Percentiles rank a stretch among this genome's conserved stretches.
phyloP scores from a whole-genome alignment of 106 monocot species.

The Chionographis japonica region DNA sequence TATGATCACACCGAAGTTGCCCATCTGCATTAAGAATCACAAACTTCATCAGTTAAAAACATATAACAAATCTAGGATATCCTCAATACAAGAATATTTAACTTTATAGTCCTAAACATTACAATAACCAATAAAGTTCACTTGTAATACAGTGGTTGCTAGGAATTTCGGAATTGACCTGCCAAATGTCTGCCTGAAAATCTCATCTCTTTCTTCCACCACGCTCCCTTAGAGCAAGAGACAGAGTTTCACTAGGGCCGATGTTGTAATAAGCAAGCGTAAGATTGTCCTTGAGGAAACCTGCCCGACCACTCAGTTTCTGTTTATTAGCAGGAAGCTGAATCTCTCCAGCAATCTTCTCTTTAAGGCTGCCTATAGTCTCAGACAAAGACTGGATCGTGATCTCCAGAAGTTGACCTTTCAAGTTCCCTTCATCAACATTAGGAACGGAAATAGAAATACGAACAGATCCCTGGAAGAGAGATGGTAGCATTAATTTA shows the following conservation, averaged over 20 bases:
- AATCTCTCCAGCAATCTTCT: conserved; percentile 94
- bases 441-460: conserved; percentile 89
- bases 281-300: conserved; percentile 94
- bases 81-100: conserved; percentile 5
- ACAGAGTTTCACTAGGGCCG: conserved; percentile 62
- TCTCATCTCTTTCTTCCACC: conserved; percentile 94
- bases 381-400: conserved; percentile 77
- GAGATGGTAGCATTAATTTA: conserved; percentile 1
- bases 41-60: neutral
- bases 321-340: conserved; percentile 98
- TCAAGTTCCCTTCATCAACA: conserved; percentile 92
- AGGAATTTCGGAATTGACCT: conserved; percentile 19
- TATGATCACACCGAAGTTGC: neutral
- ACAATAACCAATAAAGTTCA: neutral
- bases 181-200: neutral
- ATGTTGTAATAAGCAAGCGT: conserved; percentile 96
- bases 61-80: conserved; percentile 11
- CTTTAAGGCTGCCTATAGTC: conserved; percentile 84
- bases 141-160: conserved; percentile 1
- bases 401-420: conserved; percentile 85
- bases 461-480: conserved; percentile 64
- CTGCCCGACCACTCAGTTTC: conserved; percentile 82
- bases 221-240: conserved; percentile 92
- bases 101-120: neutral
- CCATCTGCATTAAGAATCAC: conserved; percentile 13